Conservation (phyloP, 2,329 filamentous ascomycete species). For the Aspergillus piperis region DNA sequence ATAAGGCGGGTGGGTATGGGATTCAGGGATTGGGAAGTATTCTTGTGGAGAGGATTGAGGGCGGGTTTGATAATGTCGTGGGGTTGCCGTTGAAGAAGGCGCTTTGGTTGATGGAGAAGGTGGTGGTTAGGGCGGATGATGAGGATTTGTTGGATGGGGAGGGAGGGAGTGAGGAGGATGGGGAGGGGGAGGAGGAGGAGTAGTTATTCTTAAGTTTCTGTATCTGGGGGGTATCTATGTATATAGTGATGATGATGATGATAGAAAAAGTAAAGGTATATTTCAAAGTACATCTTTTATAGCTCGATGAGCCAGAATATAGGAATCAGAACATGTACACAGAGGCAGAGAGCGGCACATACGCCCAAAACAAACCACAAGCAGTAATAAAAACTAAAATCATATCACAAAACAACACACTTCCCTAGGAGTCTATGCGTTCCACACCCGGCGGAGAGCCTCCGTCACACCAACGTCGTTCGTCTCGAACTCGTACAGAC, state of each 20-base stretch:
- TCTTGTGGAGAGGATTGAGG: constrained; percentile 85
- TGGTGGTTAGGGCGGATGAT: constrained; percentile 73
- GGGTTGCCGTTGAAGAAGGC: constrained; percentile 80
- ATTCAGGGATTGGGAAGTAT: constrained; percentile 87
- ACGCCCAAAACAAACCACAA: constrained; percentile 27
- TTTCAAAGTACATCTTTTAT: constrained; percentile 20
- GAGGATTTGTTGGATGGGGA: constrained; percentile 40
- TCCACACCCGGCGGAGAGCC: constrained; percentile 86
- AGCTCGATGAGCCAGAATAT: constrained; percentile 12
- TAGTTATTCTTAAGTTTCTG: no score
- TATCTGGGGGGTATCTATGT: no score
- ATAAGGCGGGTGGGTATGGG: constrained; percentile 96
- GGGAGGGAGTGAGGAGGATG: constrained; percentile 31
- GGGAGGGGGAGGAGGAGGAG: constrained; percentile 10
- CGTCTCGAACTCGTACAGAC: constrained; percentile 98
- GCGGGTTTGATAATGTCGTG: constrained; percentile 90
- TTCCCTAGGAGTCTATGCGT: constrained; percentile 53
- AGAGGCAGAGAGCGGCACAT: constrained; percentile 24
- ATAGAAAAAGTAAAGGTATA: no score
- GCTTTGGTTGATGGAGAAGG: constrained; percentile 81
- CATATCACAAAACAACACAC: constrained; percentile 29
- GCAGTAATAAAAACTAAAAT: constrained; percentile 17
- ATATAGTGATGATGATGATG: not conserved
- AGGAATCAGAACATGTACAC: constrained; percentile 36
- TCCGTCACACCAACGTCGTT: constrained; percentile 95